Evolutionary conservation across 371 early-diverging fungal species (phyloP).

Genomic region (Rhizomucor pusillus): DNA sequence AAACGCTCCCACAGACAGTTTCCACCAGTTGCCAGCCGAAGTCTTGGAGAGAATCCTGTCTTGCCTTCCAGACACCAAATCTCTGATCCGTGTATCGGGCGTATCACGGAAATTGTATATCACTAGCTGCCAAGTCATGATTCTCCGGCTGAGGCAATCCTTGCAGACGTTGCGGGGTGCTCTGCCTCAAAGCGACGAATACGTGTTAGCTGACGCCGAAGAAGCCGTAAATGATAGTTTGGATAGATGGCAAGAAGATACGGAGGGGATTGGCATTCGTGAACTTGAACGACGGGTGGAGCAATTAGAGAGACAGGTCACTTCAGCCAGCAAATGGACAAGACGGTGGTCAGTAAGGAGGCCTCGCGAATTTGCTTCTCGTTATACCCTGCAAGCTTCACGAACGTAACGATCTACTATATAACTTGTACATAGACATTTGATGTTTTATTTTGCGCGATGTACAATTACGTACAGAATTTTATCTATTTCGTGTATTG

Average conservation of each 20-base stretch:
- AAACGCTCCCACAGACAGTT: neutral
- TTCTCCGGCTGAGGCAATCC: slow-evolving; percentile 14
- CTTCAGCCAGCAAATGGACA: slow-evolving; percentile 23
- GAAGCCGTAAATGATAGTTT: slow-evolving; percentile 15
- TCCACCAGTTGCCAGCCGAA: slow-evolving; percentile 27
- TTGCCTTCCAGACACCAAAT: slow-evolving; percentile 12
- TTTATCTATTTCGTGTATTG: slow-evolving; percentile 25
- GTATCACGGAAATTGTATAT: slow-evolving; percentile 27
- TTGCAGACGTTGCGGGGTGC: slow-evolving; percentile 11
- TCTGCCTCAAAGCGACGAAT: slow-evolving; percentile 16
- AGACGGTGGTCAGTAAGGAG: slow-evolving; percentile 14
- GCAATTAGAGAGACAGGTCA: slow-evolving; percentile 3
- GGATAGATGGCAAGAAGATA: slow-evolving; percentile 20
- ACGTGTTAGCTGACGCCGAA: slow-evolving; percentile 4
- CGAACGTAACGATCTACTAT: neutral
- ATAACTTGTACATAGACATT: slow-evolving; percentile 2
- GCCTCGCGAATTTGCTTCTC: neutral
- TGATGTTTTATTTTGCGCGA: slow-evolving; percentile 18
- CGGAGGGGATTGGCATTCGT: slow-evolving; percentile 19
- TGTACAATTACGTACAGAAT: neutral
- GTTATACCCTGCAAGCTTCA: neutral
- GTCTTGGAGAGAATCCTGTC: slow-evolving; percentile 27
- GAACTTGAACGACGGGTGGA: slow-evolving; percentile 17
- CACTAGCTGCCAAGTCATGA: slow-evolving; percentile 23
- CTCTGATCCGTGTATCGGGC: slow-evolving; percentile 19